Base-by-base conservation (phyloP, 2,329 filamentous ascomycete species). In the Beauveria bassiana region DNA sequence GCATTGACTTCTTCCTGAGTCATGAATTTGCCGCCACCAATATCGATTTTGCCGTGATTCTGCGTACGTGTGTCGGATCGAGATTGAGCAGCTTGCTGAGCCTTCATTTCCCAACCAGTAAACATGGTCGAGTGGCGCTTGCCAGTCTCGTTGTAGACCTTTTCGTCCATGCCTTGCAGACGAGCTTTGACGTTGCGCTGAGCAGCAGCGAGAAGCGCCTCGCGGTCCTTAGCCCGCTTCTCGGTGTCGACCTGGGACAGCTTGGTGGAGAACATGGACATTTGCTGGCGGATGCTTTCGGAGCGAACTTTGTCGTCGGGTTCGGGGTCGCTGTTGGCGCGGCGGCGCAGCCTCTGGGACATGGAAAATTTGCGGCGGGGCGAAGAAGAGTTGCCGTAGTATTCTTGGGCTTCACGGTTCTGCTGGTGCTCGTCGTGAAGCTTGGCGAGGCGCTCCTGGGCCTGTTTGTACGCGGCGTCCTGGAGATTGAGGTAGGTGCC, bases 381-480 rank as follows among this genome's bases (percentile, higher is more conserved):
- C 0, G 71, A 55, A 65, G 68, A 76, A 73, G 66, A 78, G 60
- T 70, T 83, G 34, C 88, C 88, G 69, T 96, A 96, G 72, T 96
- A 92, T 51, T 89, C 86, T 47, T 90, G 84, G 65, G 88, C 89
- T 2, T 86, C 84, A 5, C 82, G 79, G 61, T 81, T 80, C 64
- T 85, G 81, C 57, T 81, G 76, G 67, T 87, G 80, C 62, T 93
- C 87, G 61, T 89, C 83, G 46, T 93, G 86, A 63, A 97, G 85
- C 70, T 88, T 93, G 5, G 90, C 85, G 26, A 97, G 78, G 42
- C 92, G 86, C 71, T 96, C 90, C 62, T 93, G 86, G 0, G 93
- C 93, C 60, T 95, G 83, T 69, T 87, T 92, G 69, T 95, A 91
- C 0, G 93, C 93, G 6, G 89, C 88, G 69, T 96, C 91, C 70